Percentiles rank a stretch among this genome's conserved stretches.
Evolutionary conservation across 495 filamentous ascomycete species (phyloP).

Genomic region (Penicillium tannophilum): DNA sequence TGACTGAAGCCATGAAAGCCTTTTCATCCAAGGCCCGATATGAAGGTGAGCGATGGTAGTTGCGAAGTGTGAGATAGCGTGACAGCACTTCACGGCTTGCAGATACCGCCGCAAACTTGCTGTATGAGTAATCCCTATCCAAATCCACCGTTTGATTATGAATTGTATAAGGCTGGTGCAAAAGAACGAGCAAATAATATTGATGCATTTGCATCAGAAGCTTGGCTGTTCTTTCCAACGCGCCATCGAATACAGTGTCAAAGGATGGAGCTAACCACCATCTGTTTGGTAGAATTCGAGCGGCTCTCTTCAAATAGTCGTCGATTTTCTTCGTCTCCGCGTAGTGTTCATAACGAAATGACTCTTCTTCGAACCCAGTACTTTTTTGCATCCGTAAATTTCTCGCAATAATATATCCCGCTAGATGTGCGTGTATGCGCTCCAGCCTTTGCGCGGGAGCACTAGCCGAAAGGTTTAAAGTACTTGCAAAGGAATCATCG

Average conservation of each 20-base stretch:
- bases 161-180: constrained; percentile 56
- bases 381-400: constrained; percentile 47
- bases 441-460: constrained; percentile 34
- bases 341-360: constrained; percentile 35
- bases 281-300: constrained; percentile 31
- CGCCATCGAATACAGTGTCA: constrained; percentile 13
- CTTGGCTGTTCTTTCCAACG: constrained; percentile 26
- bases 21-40: constrained; percentile 55
- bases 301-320: constrained; percentile 41
- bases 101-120: constrained; percentile 45
- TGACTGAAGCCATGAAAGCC: constrained; percentile 46
- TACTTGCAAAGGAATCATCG: constrained; percentile 29
- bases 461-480: constrained; percentile 27
- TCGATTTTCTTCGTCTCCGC: constrained; percentile 40
- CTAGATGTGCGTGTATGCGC: constrained; percentile 33
- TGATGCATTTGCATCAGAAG: constrained; percentile 50
- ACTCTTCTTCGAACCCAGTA: constrained; percentile 20
- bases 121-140: constrained; percentile 44
- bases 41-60: constrained; percentile 33
- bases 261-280: constrained; percentile 39
- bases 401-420: constrained; percentile 39
- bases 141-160: constrained; percentile 30
- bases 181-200: constrained; percentile 42
- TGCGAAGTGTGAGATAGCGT: constrained; percentile 41
- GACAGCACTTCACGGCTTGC: constrained; percentile 47